Conservation (phyloP, 352 stramenopile genomes). For the Pilasporangium apinafurcum region DNA sequence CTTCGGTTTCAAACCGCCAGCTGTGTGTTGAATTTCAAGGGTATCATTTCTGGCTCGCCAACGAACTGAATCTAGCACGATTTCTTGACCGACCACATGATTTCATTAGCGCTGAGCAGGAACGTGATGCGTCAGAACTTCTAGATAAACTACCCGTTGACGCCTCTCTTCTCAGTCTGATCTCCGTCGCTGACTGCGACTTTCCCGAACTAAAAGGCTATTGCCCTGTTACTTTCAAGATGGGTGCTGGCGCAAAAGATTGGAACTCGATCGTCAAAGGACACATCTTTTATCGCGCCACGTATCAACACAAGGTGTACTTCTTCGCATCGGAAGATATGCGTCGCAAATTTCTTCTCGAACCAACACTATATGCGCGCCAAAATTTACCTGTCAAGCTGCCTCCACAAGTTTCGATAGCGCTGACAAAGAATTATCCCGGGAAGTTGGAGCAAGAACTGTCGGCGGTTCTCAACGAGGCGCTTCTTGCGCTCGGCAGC, state of each 20-base stretch:
- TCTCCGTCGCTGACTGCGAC: constrained; percentile 55
- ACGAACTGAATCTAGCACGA: constrained; percentile 15
- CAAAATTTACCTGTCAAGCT: constrained; percentile 58
- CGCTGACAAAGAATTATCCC: constrained; percentile 39
- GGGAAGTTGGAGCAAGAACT: constrained; percentile 61
- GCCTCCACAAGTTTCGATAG: constrained; percentile 32
- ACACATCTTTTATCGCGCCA: constrained; percentile 51
- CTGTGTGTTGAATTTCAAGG: constrained; percentile 35
- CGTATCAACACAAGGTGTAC: constrained; percentile 50
- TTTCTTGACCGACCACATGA: constrained; percentile 22
- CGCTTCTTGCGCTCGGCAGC: constrained; percentile 42
- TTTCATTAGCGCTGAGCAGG: constrained; percentile 27
- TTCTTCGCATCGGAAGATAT: constrained; percentile 50
- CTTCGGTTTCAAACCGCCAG: constrained; percentile 16
- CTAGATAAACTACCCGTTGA: constrained; percentile 35
- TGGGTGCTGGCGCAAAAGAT: constrained; percentile 20
- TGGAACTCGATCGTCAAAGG: constrained; percentile 48
- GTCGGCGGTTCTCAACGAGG: constrained; percentile 48
- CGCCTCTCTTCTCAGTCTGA: constrained; percentile 54
- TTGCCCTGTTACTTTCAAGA: constrained; percentile 61
- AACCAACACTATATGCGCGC: constrained; percentile 31
- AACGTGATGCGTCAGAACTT: constrained; percentile 20
- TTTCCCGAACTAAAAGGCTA: constrained; percentile 73
- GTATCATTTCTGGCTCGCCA: constrained; percentile 37
- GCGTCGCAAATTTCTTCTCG: constrained; percentile 32